These are phyloP conservation scores for Amanita muscaria DNA, from an alignment of 768 basidiomycete genomes.

Conservation along the genomic window DNA sequence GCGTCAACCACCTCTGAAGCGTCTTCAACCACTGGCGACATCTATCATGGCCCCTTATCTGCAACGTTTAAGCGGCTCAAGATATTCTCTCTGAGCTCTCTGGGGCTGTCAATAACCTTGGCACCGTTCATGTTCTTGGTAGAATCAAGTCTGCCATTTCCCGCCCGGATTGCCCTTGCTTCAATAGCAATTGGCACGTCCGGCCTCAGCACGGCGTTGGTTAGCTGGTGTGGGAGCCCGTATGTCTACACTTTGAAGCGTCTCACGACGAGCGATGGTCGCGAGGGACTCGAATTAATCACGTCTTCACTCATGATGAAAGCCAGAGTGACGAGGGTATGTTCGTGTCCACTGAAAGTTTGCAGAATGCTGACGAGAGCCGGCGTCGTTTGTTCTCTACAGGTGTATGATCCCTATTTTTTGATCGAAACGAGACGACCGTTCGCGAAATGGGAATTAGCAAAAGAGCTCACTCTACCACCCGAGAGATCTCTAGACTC, in stretches of 20 bases:
- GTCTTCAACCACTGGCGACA: constrained; percentile 10
- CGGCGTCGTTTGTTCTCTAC: not conserved
- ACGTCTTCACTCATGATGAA: constrained; percentile 55
- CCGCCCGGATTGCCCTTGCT: constrained; percentile 61
- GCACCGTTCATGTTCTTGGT: constrained; percentile 78
- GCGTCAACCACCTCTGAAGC: not conserved
- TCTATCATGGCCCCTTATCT: constrained; percentile 68
- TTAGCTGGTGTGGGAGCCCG: constrained; percentile 62
- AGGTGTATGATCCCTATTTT: constrained; percentile 69
- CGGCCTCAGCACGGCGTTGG: constrained; percentile 63
- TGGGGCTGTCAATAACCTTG: constrained; percentile 57
- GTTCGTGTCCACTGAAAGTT: constrained; percentile 5
- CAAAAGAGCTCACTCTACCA: constrained; percentile 41
- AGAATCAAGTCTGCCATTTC: constrained; percentile 65
- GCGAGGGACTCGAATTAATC: constrained; percentile 58
- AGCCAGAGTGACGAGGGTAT: constrained; percentile 53
- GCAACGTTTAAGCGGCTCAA: constrained; percentile 72
- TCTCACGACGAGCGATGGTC: constrained; percentile 33
- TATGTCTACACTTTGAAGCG: constrained; percentile 62
- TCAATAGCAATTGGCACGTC: constrained; percentile 65
- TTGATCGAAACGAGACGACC: constrained; percentile 56
- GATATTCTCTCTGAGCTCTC: constrained; percentile 73
- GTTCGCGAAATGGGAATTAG: constrained; percentile 79
- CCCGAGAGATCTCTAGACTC: constrained; percentile 21
- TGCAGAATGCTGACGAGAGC: not conserved